These are phyloP conservation scores for Euryodendron excelsum DNA, from an alignment of 148 eudicot genomes.

Conservation along the genomic window DNA sequence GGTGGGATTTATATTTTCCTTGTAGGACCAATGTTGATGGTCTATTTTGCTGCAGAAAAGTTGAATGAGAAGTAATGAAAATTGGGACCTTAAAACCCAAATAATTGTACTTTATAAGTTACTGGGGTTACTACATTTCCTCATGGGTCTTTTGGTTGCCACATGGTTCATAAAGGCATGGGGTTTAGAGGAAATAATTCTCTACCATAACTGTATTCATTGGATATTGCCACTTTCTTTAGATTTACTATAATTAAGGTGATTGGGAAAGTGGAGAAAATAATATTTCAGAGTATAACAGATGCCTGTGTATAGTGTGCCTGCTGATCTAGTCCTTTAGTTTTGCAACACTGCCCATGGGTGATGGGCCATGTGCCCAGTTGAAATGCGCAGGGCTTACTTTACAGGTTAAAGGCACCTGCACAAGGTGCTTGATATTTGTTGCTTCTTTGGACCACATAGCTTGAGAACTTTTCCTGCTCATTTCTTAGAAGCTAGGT, in stretches of 20 bases:
- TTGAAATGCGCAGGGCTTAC: not conserved
- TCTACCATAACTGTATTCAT: not conserved
- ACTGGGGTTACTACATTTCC: not conserved
- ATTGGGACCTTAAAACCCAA: not conserved
- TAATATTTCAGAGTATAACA: not conserved
- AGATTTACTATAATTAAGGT: not conserved
- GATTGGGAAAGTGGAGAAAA: not conserved
- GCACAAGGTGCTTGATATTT: not conserved
- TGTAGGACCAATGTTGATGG: not conserved
- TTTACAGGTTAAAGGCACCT: not conserved
- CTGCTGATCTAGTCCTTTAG: not conserved
- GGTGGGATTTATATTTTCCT: conserved; percentile 13
- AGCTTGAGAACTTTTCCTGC: not conserved
- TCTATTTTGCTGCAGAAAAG: not conserved
- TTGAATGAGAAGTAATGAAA: not conserved
- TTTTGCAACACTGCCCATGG: not conserved
- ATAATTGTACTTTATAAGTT: not conserved
- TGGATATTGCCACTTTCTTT: not conserved
- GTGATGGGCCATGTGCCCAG: not conserved
- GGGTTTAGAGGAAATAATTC: not conserved
- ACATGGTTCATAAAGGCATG: not conserved
- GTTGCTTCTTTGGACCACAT: conserved; percentile 6
- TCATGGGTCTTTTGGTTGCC: not conserved
- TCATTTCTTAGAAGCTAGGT: not conserved
- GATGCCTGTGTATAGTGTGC: not conserved